These are phyloP conservation scores for Mortierella sp. DNA, from an alignment of 371 early-diverging fungal genomes.

Conservation along the genomic window DNA sequence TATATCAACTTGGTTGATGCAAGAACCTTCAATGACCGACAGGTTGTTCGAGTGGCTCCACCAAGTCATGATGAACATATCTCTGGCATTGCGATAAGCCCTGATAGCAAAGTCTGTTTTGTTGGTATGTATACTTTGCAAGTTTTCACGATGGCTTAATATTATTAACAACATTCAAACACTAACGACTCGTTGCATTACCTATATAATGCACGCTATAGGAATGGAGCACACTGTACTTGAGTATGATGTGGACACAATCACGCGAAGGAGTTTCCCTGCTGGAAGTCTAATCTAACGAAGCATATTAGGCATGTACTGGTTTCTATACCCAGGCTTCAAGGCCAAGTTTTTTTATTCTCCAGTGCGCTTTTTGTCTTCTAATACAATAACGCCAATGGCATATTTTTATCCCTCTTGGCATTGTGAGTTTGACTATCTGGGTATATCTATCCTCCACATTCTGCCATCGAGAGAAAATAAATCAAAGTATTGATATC, in stretches of 20 bases:
- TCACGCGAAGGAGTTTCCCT: constrained; percentile 69
- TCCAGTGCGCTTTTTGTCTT: not conserved
- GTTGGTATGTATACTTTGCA: constrained; percentile 68
- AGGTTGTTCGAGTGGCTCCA: constrained; percentile 71
- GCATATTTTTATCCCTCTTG: no score
- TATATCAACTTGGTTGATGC: constrained; percentile 90
- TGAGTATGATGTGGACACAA: constrained; percentile 70
- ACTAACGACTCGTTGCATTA: not conserved
- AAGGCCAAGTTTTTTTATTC: not conserved
- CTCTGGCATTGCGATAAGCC: constrained; percentile 82
- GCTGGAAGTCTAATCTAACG: constrained; percentile 61
- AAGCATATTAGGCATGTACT: constrained; percentile 43
- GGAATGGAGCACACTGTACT: constrained; percentile 68
- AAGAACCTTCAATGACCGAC: constrained; percentile 81
- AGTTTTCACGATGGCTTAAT: not conserved
- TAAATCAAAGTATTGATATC: no score
- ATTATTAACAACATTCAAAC: not conserved
- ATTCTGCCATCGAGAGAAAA: no score
- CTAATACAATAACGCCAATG: no score
- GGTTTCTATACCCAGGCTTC: constrained; percentile 6
- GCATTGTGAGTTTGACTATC: no score
- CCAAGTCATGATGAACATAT: constrained; percentile 78
- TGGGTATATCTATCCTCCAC: no score
- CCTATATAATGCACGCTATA: constrained; percentile 18
- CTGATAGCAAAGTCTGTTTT: constrained; percentile 82